These are phyloP conservation scores for Luffa acutangula DNA, from an alignment of 306 rosid species.

Conservation along the genomic window DNA sequence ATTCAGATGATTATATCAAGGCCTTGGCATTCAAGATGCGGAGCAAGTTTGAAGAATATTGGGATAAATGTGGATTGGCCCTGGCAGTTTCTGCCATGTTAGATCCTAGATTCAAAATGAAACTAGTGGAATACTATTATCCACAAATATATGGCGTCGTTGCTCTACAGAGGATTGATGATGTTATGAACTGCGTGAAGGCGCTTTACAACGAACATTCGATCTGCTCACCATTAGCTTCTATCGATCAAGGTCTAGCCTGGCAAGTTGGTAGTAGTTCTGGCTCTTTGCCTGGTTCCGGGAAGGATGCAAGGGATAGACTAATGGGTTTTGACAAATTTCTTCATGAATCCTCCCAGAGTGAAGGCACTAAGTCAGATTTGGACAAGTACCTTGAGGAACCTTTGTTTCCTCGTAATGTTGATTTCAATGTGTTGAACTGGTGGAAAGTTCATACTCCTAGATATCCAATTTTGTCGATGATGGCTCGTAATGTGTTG, in stretches of 20 bases:
- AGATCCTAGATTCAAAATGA: conserved; percentile 96
- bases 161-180: conserved; percentile 45
- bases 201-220: conserved; percentile 81
- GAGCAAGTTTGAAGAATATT: conserved; percentile 80
- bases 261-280: conserved; percentile 65
- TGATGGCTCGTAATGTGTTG: conserved; percentile 91
- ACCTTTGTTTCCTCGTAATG: conserved; percentile 82
- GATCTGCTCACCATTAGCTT: conserved; percentile 63
- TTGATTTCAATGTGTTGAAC: conserved; percentile 64
- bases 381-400: conserved; percentile 93
- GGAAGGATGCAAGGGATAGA: conserved; percentile 69
- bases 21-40: conserved; percentile 66
- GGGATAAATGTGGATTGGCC: conserved; percentile 82
- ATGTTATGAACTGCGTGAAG: conserved; percentile 62
- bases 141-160: conserved; percentile 69
- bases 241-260: conserved; percentile 58
- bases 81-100: conserved; percentile 89
- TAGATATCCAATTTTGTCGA: conserved; percentile 83
- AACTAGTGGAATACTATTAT: conserved; percentile 78
- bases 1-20: conserved; percentile 52
- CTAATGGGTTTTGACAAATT: conserved; percentile 88
- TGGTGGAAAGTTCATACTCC: conserved; percentile 99
- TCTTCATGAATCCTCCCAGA: conserved; percentile 70
- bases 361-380: conserved; percentile 74
- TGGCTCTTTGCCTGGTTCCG: conserved; percentile 27